Evolutionary conservation across 257 asterid genomes (phyloP).

Genomic region (Striga asiatica): DNA sequence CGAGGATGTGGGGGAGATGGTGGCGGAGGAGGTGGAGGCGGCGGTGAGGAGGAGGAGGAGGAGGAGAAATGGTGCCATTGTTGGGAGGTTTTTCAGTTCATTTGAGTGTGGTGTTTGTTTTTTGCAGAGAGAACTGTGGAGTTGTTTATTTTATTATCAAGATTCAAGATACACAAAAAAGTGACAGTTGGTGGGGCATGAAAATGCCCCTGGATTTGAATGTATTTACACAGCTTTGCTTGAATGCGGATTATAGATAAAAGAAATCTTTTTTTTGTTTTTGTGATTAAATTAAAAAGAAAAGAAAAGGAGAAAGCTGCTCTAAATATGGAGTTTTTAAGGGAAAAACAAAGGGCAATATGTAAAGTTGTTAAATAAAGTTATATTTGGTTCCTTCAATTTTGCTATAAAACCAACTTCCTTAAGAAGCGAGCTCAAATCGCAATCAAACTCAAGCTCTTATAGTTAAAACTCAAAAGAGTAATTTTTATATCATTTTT

Average conservation of each 20-base stretch:
- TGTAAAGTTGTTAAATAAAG: too few relatives aligned
- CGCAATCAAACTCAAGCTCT: slow-evolving; percentile 25
- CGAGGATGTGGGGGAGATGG: slow-evolving; percentile 18
- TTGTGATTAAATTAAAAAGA: neutral
- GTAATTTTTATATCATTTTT: neutral
- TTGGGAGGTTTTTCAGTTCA: neutral
- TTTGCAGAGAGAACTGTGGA: neutral
- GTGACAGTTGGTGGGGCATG: slow-evolving; percentile 25
- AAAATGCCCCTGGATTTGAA: slow-evolving; percentile 17
- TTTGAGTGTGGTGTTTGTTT: neutral
- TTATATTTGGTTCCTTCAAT: too few relatives aligned
- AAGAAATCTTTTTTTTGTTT: neutral
- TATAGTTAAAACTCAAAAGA: neutral
- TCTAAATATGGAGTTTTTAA: too few relatives aligned
- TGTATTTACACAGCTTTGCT: slow-evolving; percentile 19
- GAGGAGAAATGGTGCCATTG: slow-evolving; percentile 27
- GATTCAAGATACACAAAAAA: neutral
- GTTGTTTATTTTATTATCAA: neutral
- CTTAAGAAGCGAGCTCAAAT: too few relatives aligned
- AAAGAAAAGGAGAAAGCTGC: neutral
- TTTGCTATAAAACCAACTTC: too few relatives aligned
- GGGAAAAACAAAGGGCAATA: too few relatives aligned
- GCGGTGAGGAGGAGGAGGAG: slow-evolving; percentile 16
- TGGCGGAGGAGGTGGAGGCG: slow-evolving; percentile 17
- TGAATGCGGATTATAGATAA: neutral